These are phyloP conservation scores for Periconia sp. DNA, from an alignment of 2,329 filamentous ascomycete species.

Conservation along the genomic window DNA sequence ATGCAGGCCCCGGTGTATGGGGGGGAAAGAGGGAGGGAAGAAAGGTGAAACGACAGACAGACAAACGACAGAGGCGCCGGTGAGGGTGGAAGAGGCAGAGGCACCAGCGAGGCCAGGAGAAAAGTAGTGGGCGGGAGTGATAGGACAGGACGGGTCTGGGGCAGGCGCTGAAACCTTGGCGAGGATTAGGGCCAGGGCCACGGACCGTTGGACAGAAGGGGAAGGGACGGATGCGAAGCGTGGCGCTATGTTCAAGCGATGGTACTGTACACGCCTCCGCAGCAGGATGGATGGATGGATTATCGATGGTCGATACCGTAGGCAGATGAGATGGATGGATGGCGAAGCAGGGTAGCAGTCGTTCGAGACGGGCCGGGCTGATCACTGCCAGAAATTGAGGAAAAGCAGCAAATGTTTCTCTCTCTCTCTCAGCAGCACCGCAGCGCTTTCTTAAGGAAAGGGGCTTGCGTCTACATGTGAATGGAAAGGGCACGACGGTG, in stretches of 20 bases:
- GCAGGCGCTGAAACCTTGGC: conserved; percentile 31
- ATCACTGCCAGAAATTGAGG: conserved; percentile 6
- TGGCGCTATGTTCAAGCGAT: conserved; percentile 20
- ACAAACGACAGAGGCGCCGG: conserved; percentile 25
- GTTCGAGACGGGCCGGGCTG: conserved; percentile 22
- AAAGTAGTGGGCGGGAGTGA: too few species aligned
- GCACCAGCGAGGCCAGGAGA: conserved; percentile 3
- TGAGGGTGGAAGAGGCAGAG: conserved; percentile 19
- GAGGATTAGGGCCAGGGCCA: conserved; percentile 20
- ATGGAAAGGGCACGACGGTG: too few species aligned
- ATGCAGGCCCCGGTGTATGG: conserved; percentile 1
- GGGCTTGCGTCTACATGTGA: too few species aligned
- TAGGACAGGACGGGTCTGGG: conserved; percentile 20
- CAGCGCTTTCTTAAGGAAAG: conserved; percentile 1
- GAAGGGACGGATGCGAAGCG: conserved; percentile 22
- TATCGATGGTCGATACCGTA: conserved; percentile 21
- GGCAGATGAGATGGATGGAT: conserved; percentile 6
- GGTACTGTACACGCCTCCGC: conserved; percentile 12
- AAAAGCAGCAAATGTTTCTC: background rate
- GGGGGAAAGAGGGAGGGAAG: conserved; percentile 18
- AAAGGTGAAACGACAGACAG: conserved; percentile 39
- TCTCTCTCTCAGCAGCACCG: background rate
- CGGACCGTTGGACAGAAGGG: conserved; percentile 20
- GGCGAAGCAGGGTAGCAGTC: conserved; percentile 1
- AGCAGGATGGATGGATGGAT: too few species aligned